Conservation (phyloP, 345 rosid genomes). For the Erodium maritimum region DNA sequence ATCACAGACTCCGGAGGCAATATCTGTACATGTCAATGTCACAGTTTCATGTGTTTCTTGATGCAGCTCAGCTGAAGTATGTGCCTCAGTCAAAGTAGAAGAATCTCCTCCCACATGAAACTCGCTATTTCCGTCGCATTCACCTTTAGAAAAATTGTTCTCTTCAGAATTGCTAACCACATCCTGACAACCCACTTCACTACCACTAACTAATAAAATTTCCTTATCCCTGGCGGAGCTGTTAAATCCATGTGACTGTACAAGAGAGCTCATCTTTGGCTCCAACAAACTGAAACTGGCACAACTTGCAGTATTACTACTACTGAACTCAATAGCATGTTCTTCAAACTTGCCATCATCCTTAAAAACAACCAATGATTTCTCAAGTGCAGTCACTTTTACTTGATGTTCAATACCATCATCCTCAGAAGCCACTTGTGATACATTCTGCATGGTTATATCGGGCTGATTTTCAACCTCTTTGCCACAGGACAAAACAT, state of each 20-base stretch:
- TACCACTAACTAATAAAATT: conserved; percentile 14
- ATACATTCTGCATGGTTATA: conserved; percentile 7
- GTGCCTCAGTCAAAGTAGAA: conserved; percentile 2
- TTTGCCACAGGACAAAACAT: conserved; percentile 12
- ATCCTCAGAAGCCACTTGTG: conserved; percentile 11
- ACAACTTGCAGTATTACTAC: conserved; percentile 10
- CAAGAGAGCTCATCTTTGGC: conserved; percentile 10
- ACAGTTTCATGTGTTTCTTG: conserved; percentile 11
- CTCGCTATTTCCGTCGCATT: conserved; percentile 13
- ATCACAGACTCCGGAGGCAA: conserved; percentile 12
- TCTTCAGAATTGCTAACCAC: conserved; percentile 19
- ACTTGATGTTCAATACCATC: conserved; percentile 11
- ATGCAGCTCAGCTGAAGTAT: conserved; percentile 15
- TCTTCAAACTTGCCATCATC: conserved; percentile 11
- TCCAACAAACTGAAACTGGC: conserved; percentile 5
- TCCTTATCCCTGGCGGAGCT: conserved; percentile 10
- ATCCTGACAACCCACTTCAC: conserved; percentile 7
- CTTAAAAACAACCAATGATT: conserved; percentile 8
- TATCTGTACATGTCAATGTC: conserved; percentile 14
- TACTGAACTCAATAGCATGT: conserved; percentile 17
- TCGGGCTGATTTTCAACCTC: conserved; percentile 12
- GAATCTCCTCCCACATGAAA: conserved; percentile 10
- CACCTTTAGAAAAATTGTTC: conserved; percentile 13
- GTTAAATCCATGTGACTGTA: background rate
- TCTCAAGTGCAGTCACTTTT: conserved; percentile 8